These are phyloP conservation scores for Gossypium thurberi DNA, from an alignment of 345 rosid species.

Conservation along the genomic window DNA sequence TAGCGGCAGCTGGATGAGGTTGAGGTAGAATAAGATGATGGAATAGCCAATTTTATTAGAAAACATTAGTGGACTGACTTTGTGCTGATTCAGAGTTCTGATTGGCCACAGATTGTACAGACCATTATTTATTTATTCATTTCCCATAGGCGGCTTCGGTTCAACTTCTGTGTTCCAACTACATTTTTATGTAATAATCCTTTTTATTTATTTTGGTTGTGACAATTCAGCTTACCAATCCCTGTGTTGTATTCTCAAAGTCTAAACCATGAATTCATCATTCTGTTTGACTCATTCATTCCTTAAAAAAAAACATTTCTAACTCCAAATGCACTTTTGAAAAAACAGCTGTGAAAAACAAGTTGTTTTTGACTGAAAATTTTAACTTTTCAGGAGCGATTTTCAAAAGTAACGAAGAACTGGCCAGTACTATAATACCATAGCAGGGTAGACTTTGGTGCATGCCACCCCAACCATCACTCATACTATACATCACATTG, in stretches of 20 bases:
- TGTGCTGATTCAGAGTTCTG: background rate
- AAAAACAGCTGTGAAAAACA: too few relatives aligned
- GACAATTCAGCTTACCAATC: background rate
- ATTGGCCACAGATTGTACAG: conserved; percentile 21
- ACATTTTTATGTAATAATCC: too few relatives aligned
- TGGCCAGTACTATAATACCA: background rate
- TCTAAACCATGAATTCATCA: background rate
- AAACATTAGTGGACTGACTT: background rate
- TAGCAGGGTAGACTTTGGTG: background rate
- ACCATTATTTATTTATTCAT: background rate
- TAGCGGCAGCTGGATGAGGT: conserved; percentile 36
- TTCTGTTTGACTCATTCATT: background rate
- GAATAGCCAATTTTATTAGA: background rate
- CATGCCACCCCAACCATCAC: background rate
- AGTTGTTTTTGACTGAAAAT: too few relatives aligned
- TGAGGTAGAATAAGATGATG: conserved; percentile 23
- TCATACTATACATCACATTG: too few relatives aligned
- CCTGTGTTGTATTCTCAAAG: background rate
- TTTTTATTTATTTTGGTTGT: background rate
- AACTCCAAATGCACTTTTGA: too few relatives aligned
- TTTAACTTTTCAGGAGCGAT: too few relatives aligned
- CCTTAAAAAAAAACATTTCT: too few relatives aligned
- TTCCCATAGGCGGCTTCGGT: too few relatives aligned
- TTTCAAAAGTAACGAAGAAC: too few relatives aligned
- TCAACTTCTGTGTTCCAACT: too few relatives aligned